phyloP scores from a whole-genome alignment of 2,329 filamentous ascomycete genomes.

The Calonectria crousiana region DNA sequence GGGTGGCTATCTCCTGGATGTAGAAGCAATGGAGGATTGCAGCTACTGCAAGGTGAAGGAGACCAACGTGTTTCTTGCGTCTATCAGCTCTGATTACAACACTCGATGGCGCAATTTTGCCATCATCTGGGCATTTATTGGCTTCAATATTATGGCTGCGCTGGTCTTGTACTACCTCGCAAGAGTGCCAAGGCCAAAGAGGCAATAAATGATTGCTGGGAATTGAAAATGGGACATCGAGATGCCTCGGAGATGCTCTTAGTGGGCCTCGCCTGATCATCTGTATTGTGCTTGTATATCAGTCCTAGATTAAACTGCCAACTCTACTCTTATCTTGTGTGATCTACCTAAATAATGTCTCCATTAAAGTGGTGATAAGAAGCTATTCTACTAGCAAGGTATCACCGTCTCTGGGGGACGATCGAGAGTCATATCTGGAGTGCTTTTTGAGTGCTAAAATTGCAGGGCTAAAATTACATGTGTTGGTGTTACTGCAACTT shows the following conservation, averaged over 20 bases:
- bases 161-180: slow-evolving; percentile 67
- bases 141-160: slow-evolving; percentile 67
- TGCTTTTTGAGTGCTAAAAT: background rate
- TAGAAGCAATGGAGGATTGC: slow-evolving; percentile 61
- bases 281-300: background rate
- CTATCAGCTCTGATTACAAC: slow-evolving; percentile 63
- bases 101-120: slow-evolving; percentile 78
- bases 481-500: too few relatives aligned
- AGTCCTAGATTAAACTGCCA: background rate
- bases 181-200: slow-evolving; percentile 54
- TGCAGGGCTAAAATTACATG: too few relatives aligned
- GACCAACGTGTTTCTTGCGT: slow-evolving; percentile 64
- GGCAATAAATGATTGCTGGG: background rate
- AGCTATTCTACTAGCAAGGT: background rate
- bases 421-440: background rate
- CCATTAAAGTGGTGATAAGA: background rate
- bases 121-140: slow-evolving; percentile 68
- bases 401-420: background rate
- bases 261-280: background rate
- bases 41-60: slow-evolving; percentile 64
- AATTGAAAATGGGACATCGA: background rate
- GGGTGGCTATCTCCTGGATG: slow-evolving; percentile 68
- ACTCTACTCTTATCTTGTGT: background rate
- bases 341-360: background rate
- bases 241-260: background rate